Evolutionary conservation across 2,329 filamentous ascomycete genomes (phyloP), one percentile per base, ranked within the genome.

Genomic region (Harringtonia lauricola): DNA sequence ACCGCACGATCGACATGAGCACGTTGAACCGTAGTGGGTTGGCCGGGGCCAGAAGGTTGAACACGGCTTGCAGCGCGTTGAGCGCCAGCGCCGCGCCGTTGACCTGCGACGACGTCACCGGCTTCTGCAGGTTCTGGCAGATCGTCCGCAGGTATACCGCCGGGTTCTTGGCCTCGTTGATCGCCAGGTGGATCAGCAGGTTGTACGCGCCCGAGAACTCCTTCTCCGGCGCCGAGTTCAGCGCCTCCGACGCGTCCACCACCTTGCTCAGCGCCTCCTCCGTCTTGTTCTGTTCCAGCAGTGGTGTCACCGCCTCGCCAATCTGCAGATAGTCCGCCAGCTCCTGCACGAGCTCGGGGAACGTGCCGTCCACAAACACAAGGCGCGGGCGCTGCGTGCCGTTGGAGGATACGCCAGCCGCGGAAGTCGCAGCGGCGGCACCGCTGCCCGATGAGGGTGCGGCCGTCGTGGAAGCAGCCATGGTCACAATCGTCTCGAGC

Each of bases 121-220:
- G 90, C 63, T 86, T 83, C 52, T 79, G 79, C 59, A 98, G 85
- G 68, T 94, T 90, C 58, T 81, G 74, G 78, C 92, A 96, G 58
- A 98, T 81, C 56, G 77, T 76, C 47, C 86, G 84, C 52, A 98
- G 81, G 70, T 92, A 84, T 66, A 84, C 86, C 64, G 87, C 83
- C 53, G 84, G 77, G 55, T 89, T 86, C 56, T 84, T 79, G 47
- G 88, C 86, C 67, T 94, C 86, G 46, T 48, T 51, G 57, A 87
- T 75, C 54, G 94, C 79, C 48, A 98, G 81, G 71, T 95, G 86
- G 59, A 96, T 82, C 63, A 98, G 82, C 55, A 96, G 83, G 70
- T 98, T 96, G 70, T 95, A 95, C 49, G 90, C 87, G 47, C 90
- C 83, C 48, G 87, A 89, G 63, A 95, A 92, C 66, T 96, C 90